These are phyloP conservation scores for Mallotus nudiflorus DNA, from an alignment of 345 rosid species.

Conservation along the genomic window DNA sequence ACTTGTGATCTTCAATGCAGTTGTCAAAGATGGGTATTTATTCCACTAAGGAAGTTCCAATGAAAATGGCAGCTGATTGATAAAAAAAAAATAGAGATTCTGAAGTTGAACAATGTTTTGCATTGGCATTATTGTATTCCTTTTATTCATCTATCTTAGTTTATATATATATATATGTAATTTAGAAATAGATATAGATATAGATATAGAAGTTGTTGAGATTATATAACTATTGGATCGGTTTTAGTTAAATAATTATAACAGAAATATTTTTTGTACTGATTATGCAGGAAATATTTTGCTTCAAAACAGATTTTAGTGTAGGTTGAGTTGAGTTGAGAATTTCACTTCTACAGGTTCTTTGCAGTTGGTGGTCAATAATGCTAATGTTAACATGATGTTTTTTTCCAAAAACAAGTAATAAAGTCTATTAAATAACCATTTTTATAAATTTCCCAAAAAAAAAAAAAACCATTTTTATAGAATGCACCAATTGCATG, in stretches of 20 bases:
- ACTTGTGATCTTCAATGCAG: not conserved
- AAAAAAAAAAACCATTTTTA: too few relatives aligned
- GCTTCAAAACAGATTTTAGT: too few relatives aligned
- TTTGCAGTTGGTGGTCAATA: too few relatives aligned
- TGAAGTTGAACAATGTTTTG: constrained; percentile 7
- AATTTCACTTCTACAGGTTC: too few relatives aligned
- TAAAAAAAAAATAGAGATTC: constrained; percentile 6
- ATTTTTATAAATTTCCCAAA: too few relatives aligned
- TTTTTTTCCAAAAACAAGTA: too few relatives aligned
- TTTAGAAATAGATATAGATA: not conserved
- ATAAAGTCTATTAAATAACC: too few relatives aligned
- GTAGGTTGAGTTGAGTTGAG: too few relatives aligned
- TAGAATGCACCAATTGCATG: too few relatives aligned
- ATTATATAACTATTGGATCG: not conserved
- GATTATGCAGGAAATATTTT: not conserved
- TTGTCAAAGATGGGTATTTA: not conserved
- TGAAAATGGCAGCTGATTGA: constrained; percentile 15
- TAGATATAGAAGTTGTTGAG: not conserved
- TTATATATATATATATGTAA: not conserved
- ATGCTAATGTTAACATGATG: too few relatives aligned
- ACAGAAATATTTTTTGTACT: not conserved
- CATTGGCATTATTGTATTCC: constrained; percentile 20
- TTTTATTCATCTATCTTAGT: constrained; percentile 4
- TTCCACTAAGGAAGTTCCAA: not conserved
- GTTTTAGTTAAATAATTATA: not conserved